Evolutionary conservation across 2,329 filamentous ascomycete species (phyloP).

Genomic region (Trichocomaceae sp.): DNA sequence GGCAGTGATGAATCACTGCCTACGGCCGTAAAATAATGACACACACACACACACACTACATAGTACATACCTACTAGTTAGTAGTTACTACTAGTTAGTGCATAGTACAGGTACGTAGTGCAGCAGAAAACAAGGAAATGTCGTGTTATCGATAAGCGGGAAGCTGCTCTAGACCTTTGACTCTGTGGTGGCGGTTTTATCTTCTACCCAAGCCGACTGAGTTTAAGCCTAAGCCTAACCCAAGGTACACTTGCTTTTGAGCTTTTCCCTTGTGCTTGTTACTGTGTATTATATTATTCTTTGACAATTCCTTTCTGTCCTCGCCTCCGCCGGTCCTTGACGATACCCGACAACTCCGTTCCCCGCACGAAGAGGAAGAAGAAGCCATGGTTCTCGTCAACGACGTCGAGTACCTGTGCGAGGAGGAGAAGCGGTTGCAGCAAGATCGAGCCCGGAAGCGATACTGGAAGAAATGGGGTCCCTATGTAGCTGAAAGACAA

Average conservation of each 20-base stretch:
- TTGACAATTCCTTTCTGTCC: neutral
- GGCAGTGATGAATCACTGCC: too few species aligned
- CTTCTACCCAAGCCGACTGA: neutral
- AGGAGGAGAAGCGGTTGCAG: conserved; percentile 83
- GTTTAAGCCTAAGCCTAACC: too few species aligned
- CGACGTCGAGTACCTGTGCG: conserved; percentile 76
- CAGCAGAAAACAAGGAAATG: neutral
- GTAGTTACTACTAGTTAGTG: neutral
- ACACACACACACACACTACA: too few species aligned
- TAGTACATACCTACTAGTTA: too few species aligned
- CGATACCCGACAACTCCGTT: neutral
- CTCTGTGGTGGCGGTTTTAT: neutral
- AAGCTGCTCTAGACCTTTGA: neutral
- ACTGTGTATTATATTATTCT: too few species aligned
- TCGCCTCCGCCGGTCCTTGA: neutral
- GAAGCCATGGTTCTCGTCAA: conserved; percentile 77
- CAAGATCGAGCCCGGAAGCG: conserved; percentile 75
- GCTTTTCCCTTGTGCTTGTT: too few species aligned
- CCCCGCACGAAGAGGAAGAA: neutral
- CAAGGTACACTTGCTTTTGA: too few species aligned
- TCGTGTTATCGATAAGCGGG: neutral
- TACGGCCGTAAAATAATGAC: too few species aligned
- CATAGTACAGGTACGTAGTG: too few species aligned
- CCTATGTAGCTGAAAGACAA: conserved; percentile 87
- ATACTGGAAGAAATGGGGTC: conserved; percentile 99